Base-by-base conservation (phyloP, 192 early-diverging fungal species). In the Jimgerdemannia lactiflua region DNA sequence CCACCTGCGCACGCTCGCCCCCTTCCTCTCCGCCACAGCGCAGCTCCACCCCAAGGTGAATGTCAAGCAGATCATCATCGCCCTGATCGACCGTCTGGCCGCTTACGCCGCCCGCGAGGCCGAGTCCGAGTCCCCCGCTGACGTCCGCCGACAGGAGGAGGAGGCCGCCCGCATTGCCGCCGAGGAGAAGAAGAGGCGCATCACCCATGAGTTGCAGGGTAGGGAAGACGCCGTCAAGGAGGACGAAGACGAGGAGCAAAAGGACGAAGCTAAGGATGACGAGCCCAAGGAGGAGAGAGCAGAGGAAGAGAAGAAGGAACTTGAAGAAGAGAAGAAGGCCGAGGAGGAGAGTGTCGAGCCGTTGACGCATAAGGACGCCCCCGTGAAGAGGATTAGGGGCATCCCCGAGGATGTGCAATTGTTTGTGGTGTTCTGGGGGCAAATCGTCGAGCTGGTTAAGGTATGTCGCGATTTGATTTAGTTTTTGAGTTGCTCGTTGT, bases 401-500 rank as follows among this genome's bases (percentile, higher is more conserved):
- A 95, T 96, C 70, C 95, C 94, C 6, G 89, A 94, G 43, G 94
- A 95, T 75, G 92, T 95, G 19, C 87, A 90, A 67, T 84, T 99
- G 18, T 99, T 99, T 87, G 95, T 94, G 69, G 94, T 98, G 42
- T 99, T 99, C 82, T 99, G 98, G 98, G 85, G 80, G 42, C 97
- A 99, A 79, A 94, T 99, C 75, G 93, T 93, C 41, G 91, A 94
- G 63, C 89, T 99, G 42, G 93, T 99, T 63, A 92, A 92, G 84
- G 92, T 92, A 82, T 19, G 29, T 68, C 17, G 39, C 39, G 73
- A 39, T 63, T n/a, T n/a, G n/a, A n/a, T n/a, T n/a, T n/a, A n/a
- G n/a, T n/a, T n/a, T n/a, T n/a, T n/a, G n/a, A n/a, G n/a, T n/a
- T n/a, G n/a, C n/a, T n/a, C n/a, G n/a, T n/a, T n/a, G n/a, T n/a